phyloP scores from a whole-genome alignment of 1,284 basidiomycete genomes.

The Boletellus sp. region DNA sequence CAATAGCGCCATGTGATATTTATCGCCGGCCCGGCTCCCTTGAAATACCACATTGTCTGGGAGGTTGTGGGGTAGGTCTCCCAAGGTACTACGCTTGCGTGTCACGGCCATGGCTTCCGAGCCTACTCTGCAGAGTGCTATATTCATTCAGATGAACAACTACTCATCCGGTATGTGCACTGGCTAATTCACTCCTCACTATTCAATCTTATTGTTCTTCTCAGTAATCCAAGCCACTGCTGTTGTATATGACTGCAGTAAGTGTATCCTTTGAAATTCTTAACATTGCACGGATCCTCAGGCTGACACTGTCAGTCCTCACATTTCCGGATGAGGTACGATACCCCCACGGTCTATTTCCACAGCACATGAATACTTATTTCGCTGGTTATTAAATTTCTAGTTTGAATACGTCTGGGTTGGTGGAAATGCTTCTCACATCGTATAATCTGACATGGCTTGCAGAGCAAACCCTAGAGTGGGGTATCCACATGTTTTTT shows the following conservation, averaged over 20 bases:
- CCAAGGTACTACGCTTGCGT: no score
- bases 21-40: no score
- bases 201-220: no score
- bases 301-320: neutral
- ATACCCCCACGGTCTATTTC: neutral
- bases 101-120: neutral
- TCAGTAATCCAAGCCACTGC: no score
- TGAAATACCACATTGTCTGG: no score
- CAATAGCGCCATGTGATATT: no score
- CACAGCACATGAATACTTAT: neutral
- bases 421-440: neutral
- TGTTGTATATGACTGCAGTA: neutral
- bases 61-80: no score
- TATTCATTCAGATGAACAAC: neutral
- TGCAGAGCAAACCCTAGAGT: neutral
- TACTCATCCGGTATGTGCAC: neutral
- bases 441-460: neutral
- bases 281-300: neutral
- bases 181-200: no score
- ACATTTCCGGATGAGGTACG: neutral
- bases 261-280: no score
- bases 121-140: neutral
- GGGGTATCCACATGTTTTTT: neutral
- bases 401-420: constrained; percentile 4
- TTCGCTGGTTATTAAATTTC: neutral